Percentiles rank a stretch among this genome's conserved stretches.
Conservation (phyloP, 1,284 basidiomycete species). For the Cystobasidium pallidum region DNA sequence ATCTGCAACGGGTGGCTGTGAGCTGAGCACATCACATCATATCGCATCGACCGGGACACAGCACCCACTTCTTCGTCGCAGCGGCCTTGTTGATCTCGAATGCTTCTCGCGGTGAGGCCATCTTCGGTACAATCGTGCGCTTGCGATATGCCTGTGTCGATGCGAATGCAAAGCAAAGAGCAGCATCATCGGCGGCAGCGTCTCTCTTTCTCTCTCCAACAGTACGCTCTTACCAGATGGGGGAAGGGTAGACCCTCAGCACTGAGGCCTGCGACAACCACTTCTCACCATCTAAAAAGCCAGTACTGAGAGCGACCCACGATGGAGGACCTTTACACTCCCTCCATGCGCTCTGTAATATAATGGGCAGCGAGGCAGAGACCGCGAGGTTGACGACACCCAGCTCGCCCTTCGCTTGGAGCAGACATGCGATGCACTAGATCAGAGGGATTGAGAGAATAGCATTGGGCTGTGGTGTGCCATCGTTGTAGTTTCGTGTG, state of each 20-base stretch:
- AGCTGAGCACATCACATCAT: too few relatives aligned
- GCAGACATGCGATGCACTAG: constrained; percentile 27
- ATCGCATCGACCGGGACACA: too few relatives aligned
- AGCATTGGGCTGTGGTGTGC: too few relatives aligned
- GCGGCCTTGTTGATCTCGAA: constrained; percentile 43
- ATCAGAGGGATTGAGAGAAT: too few relatives aligned
- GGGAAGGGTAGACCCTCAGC: neutral
- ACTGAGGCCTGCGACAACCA: constrained; percentile 1
- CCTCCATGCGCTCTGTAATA: constrained; percentile 28
- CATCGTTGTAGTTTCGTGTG: too few relatives aligned
- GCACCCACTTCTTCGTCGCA: constrained; percentile 36
- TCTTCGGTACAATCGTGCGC: neutral
- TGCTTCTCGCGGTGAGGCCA: constrained; percentile 27
- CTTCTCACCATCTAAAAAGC: constrained; percentile 21
- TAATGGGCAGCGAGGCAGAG: constrained; percentile 28
- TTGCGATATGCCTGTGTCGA: constrained; percentile 1
- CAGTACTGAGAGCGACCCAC: constrained; percentile 15
- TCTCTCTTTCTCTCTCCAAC: constrained; percentile 23
- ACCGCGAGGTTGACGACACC: neutral
- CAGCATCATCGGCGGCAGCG: too few relatives aligned
- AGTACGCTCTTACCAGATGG: constrained; percentile 40
- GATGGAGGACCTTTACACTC: constrained; percentile 18
- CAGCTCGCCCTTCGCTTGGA: constrained; percentile 37
- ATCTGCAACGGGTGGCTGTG: constrained; percentile 51
- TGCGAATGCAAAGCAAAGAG: too few relatives aligned